phyloP scores from a whole-genome alignment of 1,284 basidiomycete genomes.

The Cryptococcus sp. region DNA sequence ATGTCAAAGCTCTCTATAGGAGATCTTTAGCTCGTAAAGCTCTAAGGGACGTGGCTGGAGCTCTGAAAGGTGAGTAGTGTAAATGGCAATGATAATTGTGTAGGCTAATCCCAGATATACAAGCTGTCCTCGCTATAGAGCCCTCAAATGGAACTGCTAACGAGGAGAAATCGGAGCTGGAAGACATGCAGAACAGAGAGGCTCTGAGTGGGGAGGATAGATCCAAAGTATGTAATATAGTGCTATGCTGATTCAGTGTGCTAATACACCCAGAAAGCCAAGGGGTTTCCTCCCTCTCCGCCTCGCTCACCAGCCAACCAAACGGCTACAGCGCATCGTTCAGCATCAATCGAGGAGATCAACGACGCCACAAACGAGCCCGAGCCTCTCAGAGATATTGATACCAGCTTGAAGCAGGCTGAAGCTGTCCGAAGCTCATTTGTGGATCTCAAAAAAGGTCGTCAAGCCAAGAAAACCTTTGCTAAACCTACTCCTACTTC shows the following conservation, averaged over 20 bases:
- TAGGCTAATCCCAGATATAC: slow-evolving; percentile 19
- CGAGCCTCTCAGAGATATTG: not conserved
- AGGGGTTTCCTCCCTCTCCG: slow-evolving; percentile 6
- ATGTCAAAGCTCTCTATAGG: slow-evolving; percentile 45
- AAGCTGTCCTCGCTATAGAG: slow-evolving; percentile 23
- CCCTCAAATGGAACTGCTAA: slow-evolving; percentile 27
- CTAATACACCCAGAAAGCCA: not conserved
- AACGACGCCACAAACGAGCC: not conserved
- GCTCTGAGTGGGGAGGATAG: not conserved
- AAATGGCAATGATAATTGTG: not conserved
- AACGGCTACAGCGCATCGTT: not conserved
- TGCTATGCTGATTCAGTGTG: not conserved
- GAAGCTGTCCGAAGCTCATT: not conserved
- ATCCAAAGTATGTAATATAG: not conserved
- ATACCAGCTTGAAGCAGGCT: not conserved
- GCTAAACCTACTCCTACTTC: not conserved
- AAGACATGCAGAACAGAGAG: slow-evolving; percentile 2
- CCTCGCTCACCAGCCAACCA: not conserved
- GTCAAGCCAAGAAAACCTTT: not conserved
- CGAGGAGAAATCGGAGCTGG: slow-evolving; percentile 31
- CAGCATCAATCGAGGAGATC: too few relatives aligned
- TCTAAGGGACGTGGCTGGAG: slow-evolving; percentile 21
- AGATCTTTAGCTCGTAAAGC: slow-evolving; percentile 38
- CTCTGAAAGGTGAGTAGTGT: slow-evolving; percentile 22
- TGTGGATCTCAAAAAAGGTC: not conserved